Base-by-base conservation (phyloP, 1,284 basidiomycete species). In the Tremellales sp. region DNA sequence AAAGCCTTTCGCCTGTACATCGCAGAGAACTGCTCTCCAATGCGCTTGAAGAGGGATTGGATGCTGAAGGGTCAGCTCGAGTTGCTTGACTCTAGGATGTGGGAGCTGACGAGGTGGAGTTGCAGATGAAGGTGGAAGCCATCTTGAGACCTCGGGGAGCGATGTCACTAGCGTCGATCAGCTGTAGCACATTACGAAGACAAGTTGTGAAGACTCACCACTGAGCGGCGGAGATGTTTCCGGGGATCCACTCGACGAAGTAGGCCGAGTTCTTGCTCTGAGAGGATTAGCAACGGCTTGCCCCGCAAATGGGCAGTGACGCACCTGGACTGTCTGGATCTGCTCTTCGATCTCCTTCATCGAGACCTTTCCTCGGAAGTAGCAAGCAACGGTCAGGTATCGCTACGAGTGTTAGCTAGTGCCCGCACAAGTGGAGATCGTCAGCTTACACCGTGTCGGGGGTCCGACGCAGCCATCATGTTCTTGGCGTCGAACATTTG, bases 311-410 rank as follows among this genome's bases (percentile, higher is more conserved):
- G 26, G 33, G 6, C 21, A 29, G 12, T 19, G 12, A 27, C 51
- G 11, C 15, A 45, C 46, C 80, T 97, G 92, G 40, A 97, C 89
- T 64, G 86, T 87, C 77, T 94, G 88, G 89, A 97, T 94, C 74
- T 94, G 87, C 57, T 97, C 94, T 79, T 98, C 93, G 54, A 97
- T 89, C 73, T 98, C 94, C 79, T 93, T 94, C 91, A 97, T 96
- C 27, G 91, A 90, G 52, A 97, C 91, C 78, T 93, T 93, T 67
- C 94, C 94, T 76, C 96, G 89, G 89, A 96, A 99, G 74, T 96
- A 86, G 59, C 92, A 92, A 26, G 92, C 91, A 57, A 97, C 89
- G 79, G 89, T 74, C 51, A 73, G 70, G 74, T 80, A 80, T 55
- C 64, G 65, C 39, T 40, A n/a, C n/a, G 52, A 6, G 3, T 13